Evolutionary conservation across 768 basidiomycete genomes (phyloP), one percentile per base, ranked within the genome.

Genomic region (Pleurotus tuber-regium): DNA sequence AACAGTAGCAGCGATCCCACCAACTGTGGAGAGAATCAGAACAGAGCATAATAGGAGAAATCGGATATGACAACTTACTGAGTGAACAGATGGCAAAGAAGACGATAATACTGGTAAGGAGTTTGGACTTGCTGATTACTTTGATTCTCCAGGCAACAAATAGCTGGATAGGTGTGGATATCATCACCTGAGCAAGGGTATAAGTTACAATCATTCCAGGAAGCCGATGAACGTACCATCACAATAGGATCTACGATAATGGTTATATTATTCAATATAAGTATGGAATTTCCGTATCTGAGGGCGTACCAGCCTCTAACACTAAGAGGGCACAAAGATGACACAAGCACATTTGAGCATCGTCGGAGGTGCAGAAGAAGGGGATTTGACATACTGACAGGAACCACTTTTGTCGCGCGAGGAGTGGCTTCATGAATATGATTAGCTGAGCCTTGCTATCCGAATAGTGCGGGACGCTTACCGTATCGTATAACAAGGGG

Each of bases 401-500:
- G 52, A 40, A 47, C 28, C 18, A 26, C 28, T 9, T n/a, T 26
- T 18, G 33, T 41, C 10, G 52, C 52, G 14, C 41, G 16, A 11
- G 33, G 16, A 11, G 43, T 48, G 12, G 31, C 52, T 53, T 33
- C 24, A 4, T n/a, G 1, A 31, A 48, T 31, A 23, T n/a, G 12
- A 26, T 44, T 29, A 44, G 43, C 12, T 11, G 14, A 9, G 43
- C 43, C 14, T 44, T 14, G 26, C 43, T 24, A 44, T 8, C 25
- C 24, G 6, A 25, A 21, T 19, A 25, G 16, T 24, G 24, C 33
- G 35, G 16, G n/a, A n/a, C n/a, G n/a, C n/a, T n/a, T n/a, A 47
- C 54, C 54, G 25, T 38, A 55, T 39, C 51, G 29, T 6, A 42
- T n/a, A 18, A 59, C 29, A 12, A 59, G 46, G 0, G 58, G 52